Evolutionary conservation across 2,329 filamentous ascomycete species (phyloP).

Genomic region (Xylariomycetidae sp.): DNA sequence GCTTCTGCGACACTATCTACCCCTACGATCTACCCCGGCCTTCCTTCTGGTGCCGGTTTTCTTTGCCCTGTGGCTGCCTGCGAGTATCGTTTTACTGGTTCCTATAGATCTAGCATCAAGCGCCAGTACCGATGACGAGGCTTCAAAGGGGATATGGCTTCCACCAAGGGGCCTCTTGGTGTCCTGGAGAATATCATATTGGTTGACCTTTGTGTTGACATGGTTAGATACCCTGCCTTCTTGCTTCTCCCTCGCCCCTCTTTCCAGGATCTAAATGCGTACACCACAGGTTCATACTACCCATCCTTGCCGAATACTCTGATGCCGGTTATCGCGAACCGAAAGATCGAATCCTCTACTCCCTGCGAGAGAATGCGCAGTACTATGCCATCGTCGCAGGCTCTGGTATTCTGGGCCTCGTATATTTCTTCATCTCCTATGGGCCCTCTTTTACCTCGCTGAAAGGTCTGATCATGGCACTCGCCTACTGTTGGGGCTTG

Average conservation of each 20-base stretch:
- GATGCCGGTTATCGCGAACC: constrained; percentile 91
- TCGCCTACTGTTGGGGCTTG: constrained; percentile 92
- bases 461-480: constrained; percentile 83
- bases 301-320: constrained; percentile 88
- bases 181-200: constrained; percentile 93
- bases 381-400: constrained; percentile 80
- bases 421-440: constrained; percentile 80
- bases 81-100: constrained; percentile 85
- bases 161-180: constrained; percentile 73
- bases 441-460: constrained; percentile 68
- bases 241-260: background rate
- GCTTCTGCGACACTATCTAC: constrained; percentile 84
- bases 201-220: constrained; percentile 91
- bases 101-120: constrained; percentile 93
- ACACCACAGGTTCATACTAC: constrained; percentile 72
- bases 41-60: constrained; percentile 92
- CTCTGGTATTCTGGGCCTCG: constrained; percentile 63
- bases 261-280: constrained; percentile 10
- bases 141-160: constrained; percentile 80
- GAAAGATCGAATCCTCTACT: constrained; percentile 75
- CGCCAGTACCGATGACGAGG: constrained; percentile 65
- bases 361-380: constrained; percentile 78
- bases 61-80: constrained; percentile 88
- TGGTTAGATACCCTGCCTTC: constrained; percentile 54
- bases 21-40: constrained; percentile 81